These are phyloP conservation scores for Lactarius akahatsu DNA, from an alignment of 768 basidiomycete species.

Conservation along the genomic window DNA sequence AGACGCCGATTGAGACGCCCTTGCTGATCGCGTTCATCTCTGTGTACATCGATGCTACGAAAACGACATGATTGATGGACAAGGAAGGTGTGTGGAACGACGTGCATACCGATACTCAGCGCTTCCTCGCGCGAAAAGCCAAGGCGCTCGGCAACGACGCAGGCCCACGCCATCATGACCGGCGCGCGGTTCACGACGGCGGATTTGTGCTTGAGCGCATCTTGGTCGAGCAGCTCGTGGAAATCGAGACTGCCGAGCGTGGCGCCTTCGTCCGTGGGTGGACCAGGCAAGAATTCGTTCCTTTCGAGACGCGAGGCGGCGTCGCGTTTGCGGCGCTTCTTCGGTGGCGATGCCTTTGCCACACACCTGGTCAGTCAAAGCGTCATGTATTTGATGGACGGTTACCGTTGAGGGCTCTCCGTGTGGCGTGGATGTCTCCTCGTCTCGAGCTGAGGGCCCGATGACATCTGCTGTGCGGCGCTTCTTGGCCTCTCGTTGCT, in stretches of 20 bases:
- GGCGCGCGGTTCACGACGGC: conserved; percentile 88
- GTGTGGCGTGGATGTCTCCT: not conserved
- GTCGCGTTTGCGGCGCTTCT: conserved; percentile 57
- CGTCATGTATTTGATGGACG: not conserved
- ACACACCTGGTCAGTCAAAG: not conserved
- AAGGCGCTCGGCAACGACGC: conserved; percentile 77
- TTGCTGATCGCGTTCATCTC: conserved; percentile 89
- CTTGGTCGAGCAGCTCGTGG: conserved; percentile 68
- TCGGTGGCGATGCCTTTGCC: conserved; percentile 37
- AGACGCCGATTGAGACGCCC: conserved; percentile 80
- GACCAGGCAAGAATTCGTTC: conserved; percentile 60
- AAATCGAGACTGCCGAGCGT: conserved; percentile 62
- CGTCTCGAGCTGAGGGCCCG: not conserved
- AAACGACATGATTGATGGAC: not conserved
- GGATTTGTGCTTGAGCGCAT: conserved; percentile 59
- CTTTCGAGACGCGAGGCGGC: conserved; percentile 43
- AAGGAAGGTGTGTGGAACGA: not conserved
- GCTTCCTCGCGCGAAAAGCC: conserved; percentile 90
- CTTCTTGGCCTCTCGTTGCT: conserved; percentile 28
- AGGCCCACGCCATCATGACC: conserved; percentile 93
- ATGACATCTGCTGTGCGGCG: conserved; percentile 17
- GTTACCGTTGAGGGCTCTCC: conserved; percentile 22
- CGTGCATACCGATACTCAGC: conserved; percentile 72
- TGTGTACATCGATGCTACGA: conserved; percentile 86
- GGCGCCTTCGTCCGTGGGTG: conserved; percentile 50